phyloP scores from a whole-genome alignment of 164 flowering plant species.

The Annona cherimola region DNA sequence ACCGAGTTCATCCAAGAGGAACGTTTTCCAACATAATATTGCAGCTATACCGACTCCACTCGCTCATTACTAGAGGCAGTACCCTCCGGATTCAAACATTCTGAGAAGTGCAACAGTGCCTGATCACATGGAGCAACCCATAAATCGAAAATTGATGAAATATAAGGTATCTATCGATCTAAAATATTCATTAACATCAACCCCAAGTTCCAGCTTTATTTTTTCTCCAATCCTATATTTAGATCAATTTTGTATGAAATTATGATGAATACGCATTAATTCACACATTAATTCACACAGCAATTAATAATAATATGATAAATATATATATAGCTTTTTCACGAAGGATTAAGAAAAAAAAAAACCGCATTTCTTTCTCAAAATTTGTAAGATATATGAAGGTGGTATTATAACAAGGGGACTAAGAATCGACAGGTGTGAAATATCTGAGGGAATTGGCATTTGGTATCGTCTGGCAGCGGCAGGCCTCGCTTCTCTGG shows the following conservation, averaged over 20 bases:
- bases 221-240: neutral
- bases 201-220: neutral
- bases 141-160: too few species aligned
- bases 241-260: neutral
- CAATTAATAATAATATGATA: too few species aligned
- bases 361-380: neutral
- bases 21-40: neutral
- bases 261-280: too few species aligned
- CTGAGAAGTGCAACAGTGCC: neutral
- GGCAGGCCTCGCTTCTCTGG: conserved; percentile 18
- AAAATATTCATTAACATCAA: too few species aligned
- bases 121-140: neutral
- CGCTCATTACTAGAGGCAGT: neutral
- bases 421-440: conserved; percentile 16
- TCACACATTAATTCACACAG: too few species aligned
- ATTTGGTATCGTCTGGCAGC: conserved; percentile 15
- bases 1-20: neutral
- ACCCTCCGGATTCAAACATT: neutral
- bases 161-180: too few species aligned
- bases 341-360: neutral
- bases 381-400: neutral
- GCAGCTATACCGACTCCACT: neutral
- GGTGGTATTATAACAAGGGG: neutral
- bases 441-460: conserved; percentile 17
- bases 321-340: too few species aligned